These are phyloP conservation scores for Clonostachys chloroleuca DNA, from an alignment of 2,329 filamentous ascomycete genomes.

Conservation along the genomic window DNA sequence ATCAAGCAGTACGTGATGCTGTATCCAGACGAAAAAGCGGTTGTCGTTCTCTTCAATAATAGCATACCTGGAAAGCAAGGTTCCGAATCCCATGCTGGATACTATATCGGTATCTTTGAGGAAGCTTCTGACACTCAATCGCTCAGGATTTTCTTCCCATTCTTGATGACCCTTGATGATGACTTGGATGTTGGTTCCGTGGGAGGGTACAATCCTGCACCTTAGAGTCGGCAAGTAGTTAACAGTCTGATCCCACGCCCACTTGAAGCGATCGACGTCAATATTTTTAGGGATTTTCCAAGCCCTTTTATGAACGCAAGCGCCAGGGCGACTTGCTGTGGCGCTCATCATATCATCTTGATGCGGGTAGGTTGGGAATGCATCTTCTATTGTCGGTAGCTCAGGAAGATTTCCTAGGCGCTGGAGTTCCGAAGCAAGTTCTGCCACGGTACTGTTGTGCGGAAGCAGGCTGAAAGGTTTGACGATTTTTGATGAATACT, in stretches of 20 bases:
- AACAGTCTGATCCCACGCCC: not conserved
- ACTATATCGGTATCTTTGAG: not conserved
- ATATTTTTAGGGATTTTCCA: not conserved
- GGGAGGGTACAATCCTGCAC: not conserved
- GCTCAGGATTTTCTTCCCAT: not conserved
- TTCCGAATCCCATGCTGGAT: slow-evolving; percentile 3
- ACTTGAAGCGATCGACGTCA: not conserved
- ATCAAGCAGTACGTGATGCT: slow-evolving; percentile 11
- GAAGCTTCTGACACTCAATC: not conserved
- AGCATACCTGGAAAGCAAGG: slow-evolving; percentile 5
- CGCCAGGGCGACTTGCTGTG: not conserved
- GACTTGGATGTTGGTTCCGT: not conserved
- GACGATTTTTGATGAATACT: not conserved
- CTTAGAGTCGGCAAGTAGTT: not conserved
- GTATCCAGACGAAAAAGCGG: slow-evolving; percentile 7
- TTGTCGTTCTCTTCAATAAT: slow-evolving; percentile 2
- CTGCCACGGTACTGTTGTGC: not conserved
- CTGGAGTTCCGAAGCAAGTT: not conserved
- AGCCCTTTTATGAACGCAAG: not conserved
- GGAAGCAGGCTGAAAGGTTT: not conserved
- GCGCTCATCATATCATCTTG: not conserved
- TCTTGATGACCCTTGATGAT: not conserved
- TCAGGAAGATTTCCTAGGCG: not conserved
- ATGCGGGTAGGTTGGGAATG: not conserved
- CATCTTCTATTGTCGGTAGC: not conserved